These are phyloP conservation scores for Porcisia deanei DNA, from an alignment of 208 protist species.

Conservation along the genomic window DNA sequence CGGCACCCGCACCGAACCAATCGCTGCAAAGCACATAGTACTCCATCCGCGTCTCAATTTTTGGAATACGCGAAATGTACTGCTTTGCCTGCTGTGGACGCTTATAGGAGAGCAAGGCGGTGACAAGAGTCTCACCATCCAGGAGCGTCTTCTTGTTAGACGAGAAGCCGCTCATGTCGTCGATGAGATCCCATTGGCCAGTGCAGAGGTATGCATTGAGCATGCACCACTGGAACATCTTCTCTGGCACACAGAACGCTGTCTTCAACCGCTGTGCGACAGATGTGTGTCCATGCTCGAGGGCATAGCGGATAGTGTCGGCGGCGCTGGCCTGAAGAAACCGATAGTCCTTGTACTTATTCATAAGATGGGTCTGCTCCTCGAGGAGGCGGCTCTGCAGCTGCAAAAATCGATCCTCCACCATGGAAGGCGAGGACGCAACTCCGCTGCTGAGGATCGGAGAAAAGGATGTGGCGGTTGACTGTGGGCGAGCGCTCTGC, in stretches of 20 bases:
- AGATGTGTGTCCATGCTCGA: constrained; percentile 59
- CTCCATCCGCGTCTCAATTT: constrained; percentile 77
- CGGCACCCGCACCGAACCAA: constrained; percentile 62
- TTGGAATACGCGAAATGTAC: constrained; percentile 65
- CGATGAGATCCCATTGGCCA: constrained; percentile 72
- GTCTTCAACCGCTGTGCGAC: constrained; percentile 54
- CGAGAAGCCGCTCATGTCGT: constrained; percentile 49
- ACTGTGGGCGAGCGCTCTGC: constrained; percentile 15
- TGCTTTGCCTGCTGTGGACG: constrained; percentile 66
- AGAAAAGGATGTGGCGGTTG: constrained; percentile 23
- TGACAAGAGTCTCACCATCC: constrained; percentile 52
- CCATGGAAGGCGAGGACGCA: constrained; percentile 22
- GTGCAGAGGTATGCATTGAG: constrained; percentile 60
- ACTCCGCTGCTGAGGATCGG: constrained; percentile 25
- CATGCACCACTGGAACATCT: constrained; percentile 73
- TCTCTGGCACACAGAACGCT: constrained; percentile 70
- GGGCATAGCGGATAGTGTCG: constrained; percentile 56
- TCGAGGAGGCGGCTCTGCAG: constrained; percentile 47
- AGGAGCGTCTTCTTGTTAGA: constrained; percentile 50
- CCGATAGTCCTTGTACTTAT: constrained; percentile 64
- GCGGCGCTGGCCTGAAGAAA: constrained; percentile 69
- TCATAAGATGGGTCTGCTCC: constrained; percentile 67
- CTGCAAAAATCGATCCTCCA: constrained; percentile 28
- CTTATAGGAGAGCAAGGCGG: constrained; percentile 49
- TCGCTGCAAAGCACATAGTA: constrained; percentile 82